Evolutionary conservation across 1,284 basidiomycete genomes (phyloP), one percentile per base, ranked within the genome.

Genomic region (Cryptococcus maquisensis): DNA sequence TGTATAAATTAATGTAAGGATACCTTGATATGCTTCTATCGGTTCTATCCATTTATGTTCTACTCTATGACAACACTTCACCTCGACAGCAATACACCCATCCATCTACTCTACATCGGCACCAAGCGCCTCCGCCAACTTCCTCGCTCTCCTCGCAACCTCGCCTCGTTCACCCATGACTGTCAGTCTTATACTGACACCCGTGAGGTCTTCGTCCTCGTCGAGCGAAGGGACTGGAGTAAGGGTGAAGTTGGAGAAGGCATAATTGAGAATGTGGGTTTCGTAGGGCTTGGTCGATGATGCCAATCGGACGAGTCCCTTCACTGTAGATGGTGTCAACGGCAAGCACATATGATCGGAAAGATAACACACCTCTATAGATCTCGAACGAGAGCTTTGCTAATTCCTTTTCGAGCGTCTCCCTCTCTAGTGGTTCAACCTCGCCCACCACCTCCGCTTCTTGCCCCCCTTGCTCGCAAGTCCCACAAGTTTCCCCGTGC

Each of bases 91-190:
- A 8, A 32, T 10, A 32, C 7, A 32, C 7, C 6, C 28, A 32
- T 32, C 28, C 28, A 28, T 32, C 28, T 32, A 63, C 38, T 52
- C 51, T 16, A 60, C 38, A 15, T 49, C 23, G 16, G 63, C 64
- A 5, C 56, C 80, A 35, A 91, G 66, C 21, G 62, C 74, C 55
- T 75, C 78, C 51, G 84, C 82, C 24, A 95, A 80, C 66, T 74
- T 81, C 55, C 76, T 75, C 41, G 84, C 80, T 39, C 82, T 78
- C 58, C 82, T 75, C 64, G 78, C 82, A 47, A 91, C 83, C 71
- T 91, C 88, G 15, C 89, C 89, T 37, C 86, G 79, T 69, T 89
- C 87, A 15, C 91, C 91, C 91, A 95, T 95, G 32, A 87, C 81
- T 5, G 89, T 94, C 68, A 93, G 64, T 49, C 81, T 79, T 35